Conservation (phyloP, 768 basidiomycete genomes). For the Lanmaoa pseudosensibilis region DNA sequence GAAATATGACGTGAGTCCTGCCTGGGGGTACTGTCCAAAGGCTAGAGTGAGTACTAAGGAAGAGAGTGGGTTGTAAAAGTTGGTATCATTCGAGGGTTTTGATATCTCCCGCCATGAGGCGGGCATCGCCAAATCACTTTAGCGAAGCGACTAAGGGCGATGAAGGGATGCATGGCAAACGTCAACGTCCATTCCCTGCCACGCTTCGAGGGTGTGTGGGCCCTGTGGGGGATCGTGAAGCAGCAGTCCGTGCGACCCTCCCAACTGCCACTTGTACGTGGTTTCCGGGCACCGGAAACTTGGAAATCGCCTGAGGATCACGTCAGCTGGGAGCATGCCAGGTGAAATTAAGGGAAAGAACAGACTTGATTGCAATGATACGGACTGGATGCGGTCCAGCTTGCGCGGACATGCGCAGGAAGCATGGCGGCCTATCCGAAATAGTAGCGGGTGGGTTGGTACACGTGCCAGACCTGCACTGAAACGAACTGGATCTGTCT, state of each 20-base stretch:
- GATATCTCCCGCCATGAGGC: conserved; percentile 31
- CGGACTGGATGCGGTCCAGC: conserved; percentile 17
- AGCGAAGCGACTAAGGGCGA: conserved; percentile 31
- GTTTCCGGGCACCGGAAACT: conserved; percentile 26
- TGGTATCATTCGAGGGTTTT: conserved; percentile 24
- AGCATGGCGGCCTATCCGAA: conserved; percentile 22
- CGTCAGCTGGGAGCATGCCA: conserved; percentile 23
- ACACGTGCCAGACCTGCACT: conserved; percentile 14
- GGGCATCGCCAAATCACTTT: conserved; percentile 29
- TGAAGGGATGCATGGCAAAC: conserved; percentile 24
- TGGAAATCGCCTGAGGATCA: conserved; percentile 22
- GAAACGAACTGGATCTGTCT: neutral
- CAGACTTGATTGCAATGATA: conserved; percentile 13
- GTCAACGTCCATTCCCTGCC: conserved; percentile 29
- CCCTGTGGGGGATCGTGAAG: conserved; percentile 18
- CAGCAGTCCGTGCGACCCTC: conserved; percentile 14
- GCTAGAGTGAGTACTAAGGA: conserved; percentile 1
- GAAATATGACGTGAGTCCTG: neutral
- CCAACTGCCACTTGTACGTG: conserved; percentile 25
- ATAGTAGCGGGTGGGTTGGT: neutral
- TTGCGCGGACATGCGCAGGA: conserved; percentile 26
- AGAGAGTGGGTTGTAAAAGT: conserved; percentile 12
- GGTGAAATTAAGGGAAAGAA: conserved; percentile 26
- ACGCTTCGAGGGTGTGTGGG: conserved; percentile 27
- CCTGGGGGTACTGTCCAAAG: neutral